phyloP scores from a whole-genome alignment of 495 filamentous ascomycete species.

The Darksidea phi region DNA sequence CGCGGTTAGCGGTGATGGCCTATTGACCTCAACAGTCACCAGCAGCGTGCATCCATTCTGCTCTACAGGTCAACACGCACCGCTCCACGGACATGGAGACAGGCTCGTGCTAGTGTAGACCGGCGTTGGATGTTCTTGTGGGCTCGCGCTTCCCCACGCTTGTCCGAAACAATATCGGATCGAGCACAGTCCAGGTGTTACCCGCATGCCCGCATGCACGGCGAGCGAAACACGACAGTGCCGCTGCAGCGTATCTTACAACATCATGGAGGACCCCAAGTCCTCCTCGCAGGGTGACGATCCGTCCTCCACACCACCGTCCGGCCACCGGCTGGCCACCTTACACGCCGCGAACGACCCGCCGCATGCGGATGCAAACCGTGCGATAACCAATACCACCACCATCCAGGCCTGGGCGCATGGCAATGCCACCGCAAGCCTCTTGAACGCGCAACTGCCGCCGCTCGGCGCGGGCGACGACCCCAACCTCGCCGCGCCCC shows the following conservation, averaged over 20 bases:
- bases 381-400: neutral
- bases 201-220: neutral
- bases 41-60: too few relatives aligned
- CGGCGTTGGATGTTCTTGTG: too few relatives aligned
- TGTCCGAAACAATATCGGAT: neutral
- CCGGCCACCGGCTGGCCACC: slow-evolving; percentile 4
- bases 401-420: slow-evolving; percentile 2
- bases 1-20: too few relatives aligned
- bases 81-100: too few relatives aligned
- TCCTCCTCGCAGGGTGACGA: slow-evolving; percentile 13
- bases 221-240: slow-evolving; percentile 3
- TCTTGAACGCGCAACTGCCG: slow-evolving; percentile 29
- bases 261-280: slow-evolving; percentile 24
- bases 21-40: too few relatives aligned
- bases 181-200: neutral
- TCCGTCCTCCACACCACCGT: slow-evolving; percentile 18
- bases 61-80: too few relatives aligned
- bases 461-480: neutral
- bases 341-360: slow-evolving; percentile 3
- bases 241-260: slow-evolving; percentile 1
- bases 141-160: neutral
- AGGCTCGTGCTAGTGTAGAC: too few relatives aligned
- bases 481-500: slow-evolving; percentile 14
- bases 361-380: slow-evolving; percentile 5
- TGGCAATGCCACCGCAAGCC: slow-evolving; percentile 18